phyloP scores from a whole-genome alignment of 139 green algal genomes.

The Chlorella vulgaris region DNA sequence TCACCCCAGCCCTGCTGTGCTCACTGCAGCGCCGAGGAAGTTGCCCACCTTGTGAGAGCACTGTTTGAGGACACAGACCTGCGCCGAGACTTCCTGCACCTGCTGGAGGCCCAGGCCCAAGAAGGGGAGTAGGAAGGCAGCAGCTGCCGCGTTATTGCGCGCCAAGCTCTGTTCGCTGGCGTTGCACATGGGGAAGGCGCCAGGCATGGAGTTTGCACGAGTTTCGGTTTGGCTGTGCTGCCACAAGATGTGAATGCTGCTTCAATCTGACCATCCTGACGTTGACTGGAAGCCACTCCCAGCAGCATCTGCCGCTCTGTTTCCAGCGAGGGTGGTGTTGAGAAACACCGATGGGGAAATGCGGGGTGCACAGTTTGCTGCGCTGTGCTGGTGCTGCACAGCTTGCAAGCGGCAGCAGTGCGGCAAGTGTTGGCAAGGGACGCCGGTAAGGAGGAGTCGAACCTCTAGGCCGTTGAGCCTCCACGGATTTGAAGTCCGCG shows the following conservation, averaged over 20 bases:
- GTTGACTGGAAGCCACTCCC: not conserved
- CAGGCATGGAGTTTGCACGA: too few species aligned
- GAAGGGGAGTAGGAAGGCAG: too few species aligned
- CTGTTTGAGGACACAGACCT: constrained; percentile 60
- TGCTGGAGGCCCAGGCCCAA: constrained; percentile 1
- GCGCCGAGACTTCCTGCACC: constrained; percentile 28
- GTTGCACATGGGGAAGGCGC: too few species aligned
- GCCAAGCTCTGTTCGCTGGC: not conserved
- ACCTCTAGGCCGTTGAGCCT: constrained; percentile 7
- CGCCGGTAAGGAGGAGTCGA: constrained; percentile 2
- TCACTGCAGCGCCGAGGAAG: constrained; percentile 35
- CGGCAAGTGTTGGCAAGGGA: too few species aligned
- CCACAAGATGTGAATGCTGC: too few species aligned
- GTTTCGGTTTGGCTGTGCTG: too few species aligned
- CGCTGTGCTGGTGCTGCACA: too few species aligned
- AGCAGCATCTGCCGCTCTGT: not conserved
- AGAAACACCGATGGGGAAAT: not conserved
- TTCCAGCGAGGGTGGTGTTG: not conserved
- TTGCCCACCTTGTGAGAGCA: constrained; percentile 43
- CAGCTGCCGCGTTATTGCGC: constrained; percentile 4
- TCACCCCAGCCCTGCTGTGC: not conserved
- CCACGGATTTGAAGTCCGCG: constrained; percentile 6
- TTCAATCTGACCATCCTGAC: too few species aligned
- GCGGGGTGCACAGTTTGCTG: not conserved
- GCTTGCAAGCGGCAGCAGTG: too few species aligned